Conservation (phyloP, 345 rosid species). For the Carallia pectinifolia region DNA sequence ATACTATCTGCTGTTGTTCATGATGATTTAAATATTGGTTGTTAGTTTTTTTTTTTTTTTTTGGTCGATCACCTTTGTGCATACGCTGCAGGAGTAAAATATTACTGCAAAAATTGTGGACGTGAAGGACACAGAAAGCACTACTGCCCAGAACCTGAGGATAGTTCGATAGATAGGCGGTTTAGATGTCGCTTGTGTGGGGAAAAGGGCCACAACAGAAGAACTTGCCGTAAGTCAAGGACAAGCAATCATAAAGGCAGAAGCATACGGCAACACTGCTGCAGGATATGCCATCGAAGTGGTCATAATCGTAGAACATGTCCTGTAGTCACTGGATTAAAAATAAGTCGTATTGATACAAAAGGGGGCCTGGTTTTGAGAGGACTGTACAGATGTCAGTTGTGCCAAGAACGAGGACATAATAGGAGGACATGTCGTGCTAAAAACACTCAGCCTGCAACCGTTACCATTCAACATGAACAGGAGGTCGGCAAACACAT, state of each 20-base stretch:
- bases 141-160: constrained; percentile 77
- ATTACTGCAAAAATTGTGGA: constrained; percentile 76
- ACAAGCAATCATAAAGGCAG: constrained; percentile 22
- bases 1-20: neutral
- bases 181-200: constrained; percentile 71
- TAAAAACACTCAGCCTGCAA: too few relatives aligned
- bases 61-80: neutral
- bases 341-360: neutral
- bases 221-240: constrained; percentile 61
- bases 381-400: too few relatives aligned
- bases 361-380: neutral
- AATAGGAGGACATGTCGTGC: too few relatives aligned
- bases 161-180: constrained; percentile 39
- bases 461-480: too few relatives aligned
- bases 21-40: too few relatives aligned
- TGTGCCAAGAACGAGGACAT: too few relatives aligned
- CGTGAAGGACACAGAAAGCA: constrained; percentile 83
- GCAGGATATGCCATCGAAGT: constrained; percentile 47
- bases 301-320: constrained; percentile 88
- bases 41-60: neutral
- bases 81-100: constrained; percentile 55
- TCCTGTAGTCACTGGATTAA: constrained; percentile 29
- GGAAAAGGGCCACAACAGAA: constrained; percentile 76
- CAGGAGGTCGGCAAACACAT: too few relatives aligned
- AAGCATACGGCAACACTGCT: constrained; percentile 33